These are phyloP conservation scores for Aristolochia contorta DNA, from an alignment of 164 flowering plant genomes.

Conservation along the genomic window DNA sequence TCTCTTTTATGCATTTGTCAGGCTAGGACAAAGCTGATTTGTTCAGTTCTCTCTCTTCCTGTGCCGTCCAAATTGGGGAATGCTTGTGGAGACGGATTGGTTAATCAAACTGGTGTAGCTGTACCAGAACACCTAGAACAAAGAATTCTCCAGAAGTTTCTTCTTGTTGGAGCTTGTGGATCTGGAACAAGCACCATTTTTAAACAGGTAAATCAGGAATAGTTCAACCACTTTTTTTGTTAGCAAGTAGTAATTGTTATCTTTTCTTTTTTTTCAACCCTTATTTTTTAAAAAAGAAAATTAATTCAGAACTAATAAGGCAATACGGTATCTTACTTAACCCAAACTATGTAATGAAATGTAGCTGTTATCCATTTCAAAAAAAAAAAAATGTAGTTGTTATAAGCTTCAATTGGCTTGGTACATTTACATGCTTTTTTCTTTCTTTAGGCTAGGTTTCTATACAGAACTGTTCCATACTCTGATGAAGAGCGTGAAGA, in stretches of 20 bases:
- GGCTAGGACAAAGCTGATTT: conserved; percentile 73
- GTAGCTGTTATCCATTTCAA: too few species aligned
- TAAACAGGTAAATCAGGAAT: conserved; percentile 59
- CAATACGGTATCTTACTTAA: too few species aligned
- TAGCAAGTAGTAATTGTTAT: too few species aligned
- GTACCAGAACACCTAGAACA: conserved; percentile 56
- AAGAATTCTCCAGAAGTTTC: conserved; percentile 58
- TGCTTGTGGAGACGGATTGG: conserved; percentile 40
- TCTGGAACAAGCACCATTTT: conserved; percentile 93
- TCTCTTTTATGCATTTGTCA: conserved; percentile 19
- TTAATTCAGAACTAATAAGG: too few species aligned
- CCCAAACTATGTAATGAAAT: too few species aligned
- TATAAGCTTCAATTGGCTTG: too few species aligned
- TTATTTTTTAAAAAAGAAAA: too few species aligned
- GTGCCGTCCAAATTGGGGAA: conserved; percentile 55
- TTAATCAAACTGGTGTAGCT: conserved; percentile 16
- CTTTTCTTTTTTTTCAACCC: background rate
- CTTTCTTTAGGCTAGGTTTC: conserved; percentile 69
- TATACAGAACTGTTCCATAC: conserved; percentile 65
- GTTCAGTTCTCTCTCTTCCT: conserved; percentile 79
- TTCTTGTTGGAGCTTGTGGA: conserved; percentile 70
- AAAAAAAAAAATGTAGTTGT: too few species aligned
- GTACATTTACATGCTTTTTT: background rate
- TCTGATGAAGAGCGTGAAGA: conserved; percentile 67
- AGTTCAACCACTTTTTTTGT: background rate